These are phyloP conservation scores for Candida maris DNA, from an alignment of 805 yeast species.

Conservation along the genomic window DNA sequence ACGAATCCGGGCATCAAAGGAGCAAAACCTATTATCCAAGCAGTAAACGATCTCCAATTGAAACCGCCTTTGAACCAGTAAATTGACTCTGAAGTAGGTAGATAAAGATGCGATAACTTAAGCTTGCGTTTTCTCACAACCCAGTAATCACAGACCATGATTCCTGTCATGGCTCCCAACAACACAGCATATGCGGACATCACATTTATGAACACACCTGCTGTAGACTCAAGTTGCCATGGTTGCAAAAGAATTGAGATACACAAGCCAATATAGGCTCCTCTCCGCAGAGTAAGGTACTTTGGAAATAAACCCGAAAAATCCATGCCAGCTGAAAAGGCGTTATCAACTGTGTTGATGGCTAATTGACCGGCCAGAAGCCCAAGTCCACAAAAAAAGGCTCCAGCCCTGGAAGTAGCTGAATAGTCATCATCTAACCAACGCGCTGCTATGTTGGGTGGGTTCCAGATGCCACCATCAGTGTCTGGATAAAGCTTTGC, in stretches of 20 bases:
- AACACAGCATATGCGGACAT: conserved; percentile 22
- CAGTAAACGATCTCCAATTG: conserved; percentile 57
- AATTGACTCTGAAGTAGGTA: conserved; percentile 34
- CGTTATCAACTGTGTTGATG: conserved; percentile 37
- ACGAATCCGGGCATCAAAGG: conserved; percentile 49
- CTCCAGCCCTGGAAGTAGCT: conserved; percentile 41
- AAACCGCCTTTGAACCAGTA: conserved; percentile 54
- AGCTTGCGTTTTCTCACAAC: conserved; percentile 49
- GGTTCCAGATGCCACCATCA: conserved; percentile 46
- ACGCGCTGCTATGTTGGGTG: conserved; percentile 35
- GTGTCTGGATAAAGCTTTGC: conserved; percentile 38
- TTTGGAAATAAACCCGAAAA: conserved; percentile 45
- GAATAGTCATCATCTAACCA: conserved; percentile 33
- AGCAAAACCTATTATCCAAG: conserved; percentile 41
- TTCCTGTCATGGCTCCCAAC: conserved; percentile 73
- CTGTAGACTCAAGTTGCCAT: conserved; percentile 34
- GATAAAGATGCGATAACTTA: conserved; percentile 55
- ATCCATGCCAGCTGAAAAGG: conserved; percentile 49
- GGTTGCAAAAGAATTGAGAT: conserved; percentile 37
- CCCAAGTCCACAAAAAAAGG: conserved; percentile 42
- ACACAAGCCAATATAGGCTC: conserved; percentile 38
- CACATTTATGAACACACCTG: conserved; percentile 29
- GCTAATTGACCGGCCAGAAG: conserved; percentile 36
- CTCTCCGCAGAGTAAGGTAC: conserved; percentile 41
- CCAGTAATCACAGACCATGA: conserved; percentile 57